phyloP scores from a whole-genome alignment of 2,329 filamentous ascomycete genomes.

The Curvularia sp. region DNA sequence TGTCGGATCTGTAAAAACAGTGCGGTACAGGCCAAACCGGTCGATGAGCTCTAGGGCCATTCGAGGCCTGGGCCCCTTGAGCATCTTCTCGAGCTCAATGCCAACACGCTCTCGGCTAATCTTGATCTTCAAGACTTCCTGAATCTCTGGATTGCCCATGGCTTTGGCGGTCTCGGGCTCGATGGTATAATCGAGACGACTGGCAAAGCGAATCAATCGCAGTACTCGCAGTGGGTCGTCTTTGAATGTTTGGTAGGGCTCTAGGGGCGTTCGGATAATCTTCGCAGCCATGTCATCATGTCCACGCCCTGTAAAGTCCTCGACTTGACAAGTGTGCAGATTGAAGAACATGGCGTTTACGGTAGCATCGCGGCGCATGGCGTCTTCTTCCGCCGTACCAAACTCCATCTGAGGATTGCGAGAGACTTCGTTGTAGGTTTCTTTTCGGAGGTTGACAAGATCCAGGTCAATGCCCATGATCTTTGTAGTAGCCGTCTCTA shows the following conservation, averaged over 20 bases:
- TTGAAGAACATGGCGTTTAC: constrained; percentile 98
- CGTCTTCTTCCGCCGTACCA: constrained; percentile 89
- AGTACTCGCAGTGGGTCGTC: constrained; percentile 91
- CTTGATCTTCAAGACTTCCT: constrained; percentile 79
- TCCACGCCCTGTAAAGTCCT: constrained; percentile 82
- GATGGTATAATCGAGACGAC: constrained; percentile 80
- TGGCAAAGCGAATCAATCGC: constrained; percentile 87
- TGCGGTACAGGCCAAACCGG: constrained; percentile 70
- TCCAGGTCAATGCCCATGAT: constrained; percentile 90
- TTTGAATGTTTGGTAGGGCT: constrained; percentile 89
- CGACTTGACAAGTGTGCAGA: constrained; percentile 76
- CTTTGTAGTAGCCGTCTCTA: constrained; percentile 87
- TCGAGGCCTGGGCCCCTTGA: constrained; percentile 70
- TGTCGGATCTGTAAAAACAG: constrained; percentile 75
- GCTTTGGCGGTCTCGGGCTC: constrained; percentile 70
- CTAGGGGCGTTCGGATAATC: constrained; percentile 83
- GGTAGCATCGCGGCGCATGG: constrained; percentile 85
- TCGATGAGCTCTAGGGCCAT: constrained; percentile 71
- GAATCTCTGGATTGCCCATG: constrained; percentile 82
- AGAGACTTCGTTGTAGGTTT: constrained; percentile 87
- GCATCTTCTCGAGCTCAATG: constrained; percentile 88
- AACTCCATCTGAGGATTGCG: constrained; percentile 93
- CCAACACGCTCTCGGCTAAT: constrained; percentile 92
- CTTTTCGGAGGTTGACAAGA: constrained; percentile 91
- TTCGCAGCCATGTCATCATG: constrained; percentile 74